Percentiles rank a stretch among this genome's conserved stretches.
Evolutionary conservation across 1,284 basidiomycete genomes (phyloP).

Genomic region (Puccinia polysora): DNA sequence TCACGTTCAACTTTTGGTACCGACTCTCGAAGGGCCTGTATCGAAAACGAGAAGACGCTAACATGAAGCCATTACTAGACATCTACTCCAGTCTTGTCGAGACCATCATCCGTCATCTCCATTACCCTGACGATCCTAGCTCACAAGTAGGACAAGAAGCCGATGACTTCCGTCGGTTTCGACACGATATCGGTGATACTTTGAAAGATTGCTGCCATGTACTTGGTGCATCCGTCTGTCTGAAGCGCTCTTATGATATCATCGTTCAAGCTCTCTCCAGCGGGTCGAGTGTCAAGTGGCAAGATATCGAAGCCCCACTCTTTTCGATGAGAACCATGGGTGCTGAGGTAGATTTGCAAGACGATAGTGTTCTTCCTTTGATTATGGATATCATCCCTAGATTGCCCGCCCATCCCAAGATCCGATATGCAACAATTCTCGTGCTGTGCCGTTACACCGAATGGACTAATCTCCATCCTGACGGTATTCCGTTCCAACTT

Average conservation of each 20-base stretch:
- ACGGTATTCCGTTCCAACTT: conserved; percentile 78
- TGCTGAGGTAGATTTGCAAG: conserved; percentile 77
- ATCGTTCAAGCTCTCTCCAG: conserved; percentile 67
- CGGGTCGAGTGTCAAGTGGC: conserved; percentile 64
- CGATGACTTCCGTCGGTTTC: conserved; percentile 88
- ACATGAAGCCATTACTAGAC: conserved; percentile 63
- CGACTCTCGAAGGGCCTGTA: conserved; percentile 75
- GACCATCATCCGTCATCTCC: conserved; percentile 83
- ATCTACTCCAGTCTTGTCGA: conserved; percentile 78
- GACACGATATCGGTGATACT: conserved; percentile 98
- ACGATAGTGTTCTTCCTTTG: conserved; percentile 80
- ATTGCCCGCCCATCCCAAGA: conserved; percentile 81
- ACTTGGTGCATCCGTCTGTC: conserved; percentile 77
- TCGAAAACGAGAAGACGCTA: conserved; percentile 55
- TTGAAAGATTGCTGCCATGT: conserved; percentile 98
- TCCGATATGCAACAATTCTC: conserved; percentile 90
- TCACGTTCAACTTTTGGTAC: conserved; percentile 99
- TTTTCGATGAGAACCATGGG: conserved; percentile 99
- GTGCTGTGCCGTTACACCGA: conserved; percentile 95
- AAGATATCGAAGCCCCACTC: conserved; percentile 93
- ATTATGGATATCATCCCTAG: conserved; percentile 91
- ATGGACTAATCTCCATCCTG: conserved; percentile 87
- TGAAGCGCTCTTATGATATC: conserved; percentile 73
- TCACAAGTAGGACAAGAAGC: conserved; percentile 74
- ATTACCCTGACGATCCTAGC: conserved; percentile 72